A percentile compares a stretch with the other conserved stretches of the same genome.
These are phyloP conservation scores for Rutstroemia sp. DNA, from an alignment of 2,329 filamentous ascomycete genomes.

Conservation along the genomic window DNA sequence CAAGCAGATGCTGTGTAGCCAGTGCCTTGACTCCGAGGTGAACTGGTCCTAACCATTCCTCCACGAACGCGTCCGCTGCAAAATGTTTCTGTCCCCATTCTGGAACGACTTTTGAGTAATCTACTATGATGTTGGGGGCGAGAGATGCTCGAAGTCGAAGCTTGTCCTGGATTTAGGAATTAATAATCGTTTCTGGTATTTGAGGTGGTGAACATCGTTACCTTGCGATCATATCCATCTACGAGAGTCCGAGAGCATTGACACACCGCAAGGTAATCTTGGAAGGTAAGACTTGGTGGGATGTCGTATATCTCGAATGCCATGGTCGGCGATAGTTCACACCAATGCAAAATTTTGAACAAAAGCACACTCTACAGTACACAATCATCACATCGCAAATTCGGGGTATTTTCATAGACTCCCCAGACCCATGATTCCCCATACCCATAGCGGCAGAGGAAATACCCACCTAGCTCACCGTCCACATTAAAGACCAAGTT, in stretches of 20 bases:
- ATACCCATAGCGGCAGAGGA: too few relatives aligned
- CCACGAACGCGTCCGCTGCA: conserved; percentile 14
- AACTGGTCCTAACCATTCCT: conserved; percentile 12
- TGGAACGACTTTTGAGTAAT: conserved; percentile 14
- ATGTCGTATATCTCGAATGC: conserved; percentile 19
- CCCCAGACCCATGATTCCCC: too few relatives aligned
- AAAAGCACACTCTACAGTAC: too few relatives aligned
- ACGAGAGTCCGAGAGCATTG: conserved; percentile 22
- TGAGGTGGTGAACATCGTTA: neutral
- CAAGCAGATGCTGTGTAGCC: conserved; percentile 23
- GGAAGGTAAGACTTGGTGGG: conserved; percentile 20
- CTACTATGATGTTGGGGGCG: conserved; percentile 16
- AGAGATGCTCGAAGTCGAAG: neutral
- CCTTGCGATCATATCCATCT: conserved; percentile 24
- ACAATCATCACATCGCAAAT: too few relatives aligned
- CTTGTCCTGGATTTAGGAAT: too few relatives aligned
- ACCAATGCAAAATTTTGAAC: too few relatives aligned
- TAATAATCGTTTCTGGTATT: too few relatives aligned
- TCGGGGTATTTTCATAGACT: too few relatives aligned
- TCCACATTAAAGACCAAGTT: too few relatives aligned
- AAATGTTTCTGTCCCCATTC: conserved; percentile 13
- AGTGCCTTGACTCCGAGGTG: conserved; percentile 16
- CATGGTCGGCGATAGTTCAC: conserved; percentile 7
- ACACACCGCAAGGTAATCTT: conserved; percentile 21
- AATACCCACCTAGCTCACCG: too few relatives aligned